phyloP scores from a whole-genome alignment of 2,329 filamentous ascomycete species.

The Xylaria digitata region DNA sequence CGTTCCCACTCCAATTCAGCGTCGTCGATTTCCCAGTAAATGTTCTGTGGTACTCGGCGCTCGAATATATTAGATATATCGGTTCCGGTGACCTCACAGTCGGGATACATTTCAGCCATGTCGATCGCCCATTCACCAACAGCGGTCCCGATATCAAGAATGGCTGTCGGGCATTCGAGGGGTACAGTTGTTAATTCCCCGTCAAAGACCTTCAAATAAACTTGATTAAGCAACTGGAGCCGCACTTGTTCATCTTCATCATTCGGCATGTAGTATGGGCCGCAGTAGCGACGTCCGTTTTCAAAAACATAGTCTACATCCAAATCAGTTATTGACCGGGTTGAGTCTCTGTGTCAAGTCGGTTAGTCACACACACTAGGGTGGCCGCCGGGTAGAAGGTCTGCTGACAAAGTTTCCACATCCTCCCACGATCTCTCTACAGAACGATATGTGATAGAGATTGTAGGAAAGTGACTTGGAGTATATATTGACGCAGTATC shows the following conservation, averaged over 20 bases:
- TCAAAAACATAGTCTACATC: constrained; percentile 69
- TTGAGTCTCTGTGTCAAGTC: constrained; percentile 50
- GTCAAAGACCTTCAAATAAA: constrained; percentile 65
- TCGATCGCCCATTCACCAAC: constrained; percentile 65
- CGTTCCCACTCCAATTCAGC: constrained; percentile 69
- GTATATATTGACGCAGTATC: constrained; percentile 60
- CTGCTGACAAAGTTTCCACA: constrained; percentile 55
- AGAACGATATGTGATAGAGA: constrained; percentile 51
- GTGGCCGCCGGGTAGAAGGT: neutral
- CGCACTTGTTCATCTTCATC: constrained; percentile 74
- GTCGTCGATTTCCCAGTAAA: constrained; percentile 70
- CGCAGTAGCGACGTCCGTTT: constrained; percentile 71
- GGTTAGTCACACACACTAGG: constrained; percentile 19
- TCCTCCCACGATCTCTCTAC: constrained; percentile 53
- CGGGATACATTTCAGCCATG: constrained; percentile 65
- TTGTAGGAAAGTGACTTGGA: constrained; percentile 54
- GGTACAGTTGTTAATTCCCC: constrained; percentile 59
- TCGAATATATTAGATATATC: constrained; percentile 70
- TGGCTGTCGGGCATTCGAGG: constrained; percentile 54
- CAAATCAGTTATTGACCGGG: constrained; percentile 61
- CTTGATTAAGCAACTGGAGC: constrained; percentile 70
- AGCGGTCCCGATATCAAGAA: constrained; percentile 70
- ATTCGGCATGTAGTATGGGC: constrained; percentile 73
- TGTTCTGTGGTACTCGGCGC: constrained; percentile 66
- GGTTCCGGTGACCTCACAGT: constrained; percentile 68